Conservation (phyloP, 176 grass and related monocot genomes). For the Miscanthus lutarioriparius region DNA sequence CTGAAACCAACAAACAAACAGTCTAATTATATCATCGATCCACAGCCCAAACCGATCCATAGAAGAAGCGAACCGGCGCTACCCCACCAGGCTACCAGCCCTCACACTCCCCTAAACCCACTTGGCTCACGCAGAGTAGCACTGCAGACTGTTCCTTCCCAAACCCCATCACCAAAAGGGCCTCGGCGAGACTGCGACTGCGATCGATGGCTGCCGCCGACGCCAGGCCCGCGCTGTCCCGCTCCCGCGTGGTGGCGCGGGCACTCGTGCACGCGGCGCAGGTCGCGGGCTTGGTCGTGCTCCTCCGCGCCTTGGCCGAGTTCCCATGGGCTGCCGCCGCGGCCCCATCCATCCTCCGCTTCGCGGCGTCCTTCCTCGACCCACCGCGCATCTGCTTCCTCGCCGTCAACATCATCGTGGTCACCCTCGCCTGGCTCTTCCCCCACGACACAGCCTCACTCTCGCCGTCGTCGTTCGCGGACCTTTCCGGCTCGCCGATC, state of each 20-base stretch:
- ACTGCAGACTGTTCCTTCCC: not conserved
- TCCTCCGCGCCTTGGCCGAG: slow-evolving; percentile 38
- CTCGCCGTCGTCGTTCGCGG: not conserved
- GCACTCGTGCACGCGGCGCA: slow-evolving; percentile 49
- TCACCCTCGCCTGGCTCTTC: slow-evolving; percentile 50
- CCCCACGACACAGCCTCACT: slow-evolving; percentile 28
- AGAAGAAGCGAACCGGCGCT: not conserved
- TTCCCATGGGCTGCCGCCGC: slow-evolving; percentile 38
- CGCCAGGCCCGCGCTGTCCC: not conserved
- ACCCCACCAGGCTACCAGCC: not conserved
- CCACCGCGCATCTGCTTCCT: slow-evolving; percentile 35
- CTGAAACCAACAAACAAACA: no score
- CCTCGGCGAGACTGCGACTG: not conserved
- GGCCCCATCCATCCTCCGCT: slow-evolving; percentile 27
- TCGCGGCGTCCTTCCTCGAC: slow-evolving; percentile 31
- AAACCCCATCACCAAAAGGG: slow-evolving; percentile 11
- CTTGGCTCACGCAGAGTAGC: not conserved
- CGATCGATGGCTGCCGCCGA: slow-evolving; percentile 23
- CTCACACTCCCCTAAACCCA: slow-evolving; percentile 38
- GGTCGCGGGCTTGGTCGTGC: slow-evolving; percentile 31
- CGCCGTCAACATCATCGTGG: slow-evolving; percentile 58
- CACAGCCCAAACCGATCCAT: not conserved
- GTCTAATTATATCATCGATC: no score
- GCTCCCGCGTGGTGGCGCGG: slow-evolving; percentile 29
- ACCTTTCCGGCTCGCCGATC: not conserved